Evolutionary conservation across 2,329 filamentous ascomycete genomes (phyloP).

Genomic region (Rutstroemia sp.): DNA sequence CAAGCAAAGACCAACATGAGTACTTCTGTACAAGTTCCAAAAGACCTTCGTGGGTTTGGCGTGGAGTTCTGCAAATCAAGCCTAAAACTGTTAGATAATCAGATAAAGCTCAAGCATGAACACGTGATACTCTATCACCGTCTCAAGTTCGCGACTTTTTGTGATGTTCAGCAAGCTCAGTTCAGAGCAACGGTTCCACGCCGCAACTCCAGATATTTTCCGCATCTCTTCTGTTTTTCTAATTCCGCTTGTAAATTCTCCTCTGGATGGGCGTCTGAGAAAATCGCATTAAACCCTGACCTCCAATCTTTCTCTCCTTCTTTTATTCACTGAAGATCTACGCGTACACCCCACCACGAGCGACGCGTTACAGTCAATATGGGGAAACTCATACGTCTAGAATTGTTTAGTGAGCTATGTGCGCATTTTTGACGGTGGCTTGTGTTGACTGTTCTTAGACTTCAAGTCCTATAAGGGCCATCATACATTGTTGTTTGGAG

Average conservation of each 20-base stretch:
- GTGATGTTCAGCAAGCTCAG: background rate
- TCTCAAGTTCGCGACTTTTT: constrained; percentile 7
- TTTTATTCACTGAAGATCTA: background rate
- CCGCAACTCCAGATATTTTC: too few relatives aligned
- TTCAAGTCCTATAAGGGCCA: constrained; percentile 99
- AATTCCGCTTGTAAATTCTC: too few relatives aligned
- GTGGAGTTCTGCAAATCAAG: too few relatives aligned
- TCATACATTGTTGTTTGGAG: constrained; percentile 87
- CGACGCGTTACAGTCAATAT: constrained; percentile 47
- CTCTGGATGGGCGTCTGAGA: too few relatives aligned
- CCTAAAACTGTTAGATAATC: too few relatives aligned
- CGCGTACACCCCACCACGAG: constrained; percentile 19
- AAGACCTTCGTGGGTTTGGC: too few relatives aligned
- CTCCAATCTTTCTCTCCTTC: background rate
- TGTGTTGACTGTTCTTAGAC: constrained; percentile 46
- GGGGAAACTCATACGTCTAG: constrained; percentile 92
- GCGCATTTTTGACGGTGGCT: background rate
- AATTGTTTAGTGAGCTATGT: constrained; percentile 72
- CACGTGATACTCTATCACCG: too few relatives aligned
- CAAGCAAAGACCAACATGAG: too few relatives aligned
- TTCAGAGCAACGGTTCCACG: background rate
- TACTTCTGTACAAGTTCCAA: too few relatives aligned
- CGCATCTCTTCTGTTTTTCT: too few relatives aligned
- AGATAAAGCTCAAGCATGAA: too few relatives aligned
- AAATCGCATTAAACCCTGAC: too few relatives aligned